Conservation (phyloP, 2,329 filamentous ascomycete species). For the Ilyonectria mors-panacis region DNA sequence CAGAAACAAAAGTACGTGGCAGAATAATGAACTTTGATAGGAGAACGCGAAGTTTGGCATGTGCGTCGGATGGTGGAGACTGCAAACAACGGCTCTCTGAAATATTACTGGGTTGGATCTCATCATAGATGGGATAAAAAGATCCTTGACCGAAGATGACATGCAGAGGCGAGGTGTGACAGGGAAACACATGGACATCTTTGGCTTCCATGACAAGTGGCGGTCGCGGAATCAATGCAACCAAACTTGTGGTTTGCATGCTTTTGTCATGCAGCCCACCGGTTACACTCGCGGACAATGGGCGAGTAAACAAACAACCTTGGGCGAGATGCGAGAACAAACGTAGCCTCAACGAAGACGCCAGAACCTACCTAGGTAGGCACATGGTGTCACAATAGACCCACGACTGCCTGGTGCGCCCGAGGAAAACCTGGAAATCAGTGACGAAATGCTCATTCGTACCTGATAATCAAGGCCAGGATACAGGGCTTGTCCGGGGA, state of each 20-base stretch:
- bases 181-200: neutral
- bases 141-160: neutral
- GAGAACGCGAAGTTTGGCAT: too few species aligned
- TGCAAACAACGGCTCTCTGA: too few species aligned
- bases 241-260: constrained; percentile 21
- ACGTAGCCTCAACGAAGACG: neutral
- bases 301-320: constrained; percentile 35
- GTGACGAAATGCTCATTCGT: neutral
- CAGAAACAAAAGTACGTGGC: too few species aligned
- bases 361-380: neutral
- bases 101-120: neutral
- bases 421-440: neutral
- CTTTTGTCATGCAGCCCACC: constrained; percentile 21
- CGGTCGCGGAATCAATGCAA: constrained; percentile 4
- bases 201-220: neutral
- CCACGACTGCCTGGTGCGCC: neutral
- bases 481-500: constrained; percentile 13
- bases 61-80: too few species aligned
- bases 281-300: constrained; percentile 10
- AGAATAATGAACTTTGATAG: too few species aligned
- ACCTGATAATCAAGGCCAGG: neutral
- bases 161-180: neutral
- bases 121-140: neutral
- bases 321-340: constrained; percentile 11
- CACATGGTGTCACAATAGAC: neutral